Percentiles rank a stretch among this genome's conserved stretches.
Conservation (phyloP, 805 yeast species). For the Saccharomycopsis olivae region DNA sequence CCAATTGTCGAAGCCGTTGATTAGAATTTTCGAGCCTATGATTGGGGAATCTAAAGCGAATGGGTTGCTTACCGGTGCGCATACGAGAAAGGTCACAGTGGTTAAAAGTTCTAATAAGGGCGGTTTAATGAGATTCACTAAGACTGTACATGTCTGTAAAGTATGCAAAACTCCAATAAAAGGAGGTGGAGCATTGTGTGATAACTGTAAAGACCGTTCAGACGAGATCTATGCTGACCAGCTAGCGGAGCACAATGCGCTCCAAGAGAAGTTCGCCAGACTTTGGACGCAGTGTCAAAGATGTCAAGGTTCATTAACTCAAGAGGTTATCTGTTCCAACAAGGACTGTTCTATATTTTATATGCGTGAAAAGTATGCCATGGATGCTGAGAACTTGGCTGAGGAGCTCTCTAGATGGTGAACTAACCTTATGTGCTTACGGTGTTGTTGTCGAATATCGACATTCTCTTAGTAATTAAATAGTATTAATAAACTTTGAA, state of each 20-base stretch:
- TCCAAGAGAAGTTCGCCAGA: conserved; percentile 75
- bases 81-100: conserved; percentile 66
- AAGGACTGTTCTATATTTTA: conserved; percentile 97
- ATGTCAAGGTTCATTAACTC: conserved; percentile 93
- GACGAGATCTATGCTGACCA: conserved; percentile 78
- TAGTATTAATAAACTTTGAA: too few species aligned
- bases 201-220: conserved; percentile 60
- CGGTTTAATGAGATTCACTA: conserved; percentile 86
- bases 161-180: conserved; percentile 75
- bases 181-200: conserved; percentile 67
- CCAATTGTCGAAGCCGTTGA: conserved; percentile 84
- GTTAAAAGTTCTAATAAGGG: conserved; percentile 35
- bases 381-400: conserved; percentile 50
- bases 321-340: conserved; percentile 89
- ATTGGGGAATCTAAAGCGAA: conserved; percentile 78
- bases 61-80: conserved; percentile 72
- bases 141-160: conserved; percentile 79
- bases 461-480: not conserved
- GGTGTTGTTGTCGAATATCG: not conserved
- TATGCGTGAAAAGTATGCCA: conserved; percentile 84
- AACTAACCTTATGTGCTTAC: too few species aligned
- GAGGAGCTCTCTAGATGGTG: conserved; percentile 34
- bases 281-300: conserved; percentile 98
- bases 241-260: conserved; percentile 62
- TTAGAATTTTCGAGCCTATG: conserved; percentile 91